These are phyloP conservation scores for Penicillium egyptiacum DNA, from an alignment of 495 filamentous ascomycete species.

Conservation along the genomic window DNA sequence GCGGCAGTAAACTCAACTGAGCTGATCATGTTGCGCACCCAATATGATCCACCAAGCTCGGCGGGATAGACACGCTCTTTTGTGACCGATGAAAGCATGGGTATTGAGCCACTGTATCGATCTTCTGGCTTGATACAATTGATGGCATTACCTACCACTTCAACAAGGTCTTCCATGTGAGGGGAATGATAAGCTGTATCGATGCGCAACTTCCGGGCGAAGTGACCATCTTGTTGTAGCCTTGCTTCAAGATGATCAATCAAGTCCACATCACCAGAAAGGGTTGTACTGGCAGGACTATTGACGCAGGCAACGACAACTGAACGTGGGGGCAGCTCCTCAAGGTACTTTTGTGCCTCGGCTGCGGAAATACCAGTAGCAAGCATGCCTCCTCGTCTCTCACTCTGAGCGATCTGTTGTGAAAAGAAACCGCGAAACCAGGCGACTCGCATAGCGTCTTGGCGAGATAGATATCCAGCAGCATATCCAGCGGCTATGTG, in stretches of 20 bases:
- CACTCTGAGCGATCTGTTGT: conserved; percentile 30
- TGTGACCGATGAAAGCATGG: conserved; percentile 43
- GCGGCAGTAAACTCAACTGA: conserved; percentile 46
- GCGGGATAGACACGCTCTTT: conserved; percentile 21
- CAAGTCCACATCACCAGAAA: conserved; percentile 40
- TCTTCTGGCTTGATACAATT: conserved; percentile 21
- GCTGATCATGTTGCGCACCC: conserved; percentile 45
- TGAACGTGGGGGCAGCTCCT: conserved; percentile 4
- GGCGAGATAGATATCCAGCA: conserved; percentile 24
- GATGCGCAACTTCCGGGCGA: conserved; percentile 45
- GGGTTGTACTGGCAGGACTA: conserved; percentile 43
- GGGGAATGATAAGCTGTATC: conserved; percentile 58
- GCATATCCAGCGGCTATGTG: conserved; percentile 33
- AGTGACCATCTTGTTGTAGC: conserved; percentile 35
- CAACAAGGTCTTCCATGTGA: conserved; percentile 38
- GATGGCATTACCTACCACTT: conserved; percentile 21
- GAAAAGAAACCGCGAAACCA: conserved; percentile 45
- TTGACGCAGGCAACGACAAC: conserved; percentile 49
- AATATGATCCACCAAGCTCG: conserved; percentile 35
- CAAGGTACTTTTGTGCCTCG: conserved; percentile 26
- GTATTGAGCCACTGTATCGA: conserved; percentile 18
- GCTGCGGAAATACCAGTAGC: conserved; percentile 27
- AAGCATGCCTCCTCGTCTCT: conserved; percentile 43
- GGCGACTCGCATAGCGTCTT: conserved; percentile 31
- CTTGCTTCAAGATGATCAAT: conserved; percentile 35